Base-by-base conservation (phyloP, 805 yeast species). In the Starmerella floricola region DNA sequence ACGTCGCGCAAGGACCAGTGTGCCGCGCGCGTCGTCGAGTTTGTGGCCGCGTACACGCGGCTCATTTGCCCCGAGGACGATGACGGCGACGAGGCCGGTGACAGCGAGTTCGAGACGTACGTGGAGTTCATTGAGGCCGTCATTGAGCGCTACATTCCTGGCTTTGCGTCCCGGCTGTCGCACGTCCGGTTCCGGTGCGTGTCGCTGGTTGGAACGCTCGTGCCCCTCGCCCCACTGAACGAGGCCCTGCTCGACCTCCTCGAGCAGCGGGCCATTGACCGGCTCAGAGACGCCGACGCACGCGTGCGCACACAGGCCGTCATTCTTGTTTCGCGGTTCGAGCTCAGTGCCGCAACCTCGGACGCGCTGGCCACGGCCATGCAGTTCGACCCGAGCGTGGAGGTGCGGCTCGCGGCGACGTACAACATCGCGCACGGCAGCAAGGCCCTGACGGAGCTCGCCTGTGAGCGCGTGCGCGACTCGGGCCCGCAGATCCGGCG, bases 1-100 rank as follows among this genome's bases (percentile, higher is more conserved):
- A 62, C 87, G 70, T 85, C 86, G 67, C 75, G 86, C 45, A 95
- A 85, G 60, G 94, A 91, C 62, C 96, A 87, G 19, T 68, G 85
- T 16, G 49, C 45, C 50, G 84, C 84, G 60, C 95, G 85, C 60
- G 95, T 96, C 17, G 82, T 87, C 52, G 96, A 87, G 64, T 88
- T 88, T 64, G 74, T 79, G 4, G 96, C 95, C 39, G 88, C 79
- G 42, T 85, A 83, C 36, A 67, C 86, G 31, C 65, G 71, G 27
- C 68, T 19, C 2, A 72, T 48, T 64, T 85, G 41, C 68, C 94
- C 2, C 72, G 88, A 59, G 73, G 95, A 63, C 67, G 42, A 28
- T 1, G 41, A 32, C 12, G 52, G 37, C 2, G 10, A 16, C 18
- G 41, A 31, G 28, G 37, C 29, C 2, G 26, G 31, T 8, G 32